Evolutionary conservation across 148 eudicot species (phyloP).

Genomic region (Salicornia ramosissima): DNA sequence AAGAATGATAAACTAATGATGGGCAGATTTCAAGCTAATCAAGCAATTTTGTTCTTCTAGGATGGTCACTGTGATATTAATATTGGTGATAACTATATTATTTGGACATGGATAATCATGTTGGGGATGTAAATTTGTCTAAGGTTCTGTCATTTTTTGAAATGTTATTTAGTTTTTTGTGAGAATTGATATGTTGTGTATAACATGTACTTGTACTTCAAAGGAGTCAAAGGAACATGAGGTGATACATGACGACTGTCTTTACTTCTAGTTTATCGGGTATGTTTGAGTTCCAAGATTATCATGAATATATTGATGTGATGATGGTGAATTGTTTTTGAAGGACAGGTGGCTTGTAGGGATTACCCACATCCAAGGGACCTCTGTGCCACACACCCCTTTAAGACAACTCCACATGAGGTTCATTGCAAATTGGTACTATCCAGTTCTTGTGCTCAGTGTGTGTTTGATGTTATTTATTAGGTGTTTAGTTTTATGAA

Average conservation of each 20-base stretch:
- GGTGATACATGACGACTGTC: background rate
- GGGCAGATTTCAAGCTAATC: too few species aligned
- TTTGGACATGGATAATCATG: background rate
- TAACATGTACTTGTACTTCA: too few species aligned
- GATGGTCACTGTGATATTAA: background rate
- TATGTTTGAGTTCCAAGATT: background rate
- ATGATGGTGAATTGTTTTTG: background rate
- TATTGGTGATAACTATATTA: background rate
- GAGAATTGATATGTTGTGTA: too few species aligned
- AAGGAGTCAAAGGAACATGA: background rate
- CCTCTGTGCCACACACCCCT: constrained; percentile 19
- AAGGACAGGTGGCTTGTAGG: constrained; percentile 27
- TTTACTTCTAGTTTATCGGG: background rate
- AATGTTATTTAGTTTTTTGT: background rate
- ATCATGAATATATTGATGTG: background rate
- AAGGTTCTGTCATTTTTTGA: background rate
- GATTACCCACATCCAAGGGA: constrained; percentile 31
- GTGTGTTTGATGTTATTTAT: background rate
- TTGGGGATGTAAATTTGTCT: background rate
- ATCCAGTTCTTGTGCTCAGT: background rate
- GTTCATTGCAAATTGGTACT: constrained; percentile 22
- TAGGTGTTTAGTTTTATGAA: background rate
- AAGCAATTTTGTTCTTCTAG: background rate
- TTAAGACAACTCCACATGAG: constrained; percentile 16
- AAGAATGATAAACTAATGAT: too few species aligned